These are phyloP conservation scores for Apiotrichum veenhuisii DNA, from an alignment of 1,284 basidiomycete genomes.

Conservation along the genomic window DNA sequence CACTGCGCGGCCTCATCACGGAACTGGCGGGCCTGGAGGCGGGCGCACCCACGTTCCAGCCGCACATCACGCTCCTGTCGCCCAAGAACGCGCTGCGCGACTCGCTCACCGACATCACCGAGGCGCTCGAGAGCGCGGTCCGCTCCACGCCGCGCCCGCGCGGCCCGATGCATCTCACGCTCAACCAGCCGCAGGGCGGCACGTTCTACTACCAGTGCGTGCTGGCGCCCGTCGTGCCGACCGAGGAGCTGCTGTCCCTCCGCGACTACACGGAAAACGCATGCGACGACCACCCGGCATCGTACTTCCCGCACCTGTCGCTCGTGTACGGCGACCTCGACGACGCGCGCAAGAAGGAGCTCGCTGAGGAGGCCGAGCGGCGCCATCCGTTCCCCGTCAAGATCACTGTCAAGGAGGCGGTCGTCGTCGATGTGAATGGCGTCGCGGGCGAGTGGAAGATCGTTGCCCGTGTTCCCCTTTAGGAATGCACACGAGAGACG, in stretches of 20 bases:
- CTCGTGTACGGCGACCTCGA: slow-evolving; percentile 34
- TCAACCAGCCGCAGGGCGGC: not conserved
- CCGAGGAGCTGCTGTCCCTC: slow-evolving; percentile 18
- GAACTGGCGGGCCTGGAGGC: slow-evolving; percentile 14
- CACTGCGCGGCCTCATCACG: slow-evolving; percentile 16
- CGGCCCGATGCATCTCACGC: slow-evolving; percentile 5
- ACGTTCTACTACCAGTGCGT: slow-evolving; percentile 37
- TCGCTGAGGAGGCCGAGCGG: slow-evolving; percentile 18
- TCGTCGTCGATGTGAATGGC: slow-evolving; percentile 16
- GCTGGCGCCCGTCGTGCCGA: slow-evolving; percentile 27
- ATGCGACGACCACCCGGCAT: slow-evolving; percentile 3
- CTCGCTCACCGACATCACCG: not conserved
- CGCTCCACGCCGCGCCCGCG: not conserved
- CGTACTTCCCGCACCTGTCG: slow-evolving; percentile 40
- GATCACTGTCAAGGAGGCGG: slow-evolving; percentile 8
- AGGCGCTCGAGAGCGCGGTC: slow-evolving; percentile 2
- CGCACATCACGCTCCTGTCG: slow-evolving; percentile 36
- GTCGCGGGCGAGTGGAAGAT: slow-evolving; percentile 21
- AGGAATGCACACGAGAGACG: not conserved
- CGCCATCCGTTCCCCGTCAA: not conserved
- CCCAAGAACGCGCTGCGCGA: slow-evolving; percentile 12
- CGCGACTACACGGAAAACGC: slow-evolving; percentile 6
- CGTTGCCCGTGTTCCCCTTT: slow-evolving; percentile 9
- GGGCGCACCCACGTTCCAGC: slow-evolving; percentile 26
- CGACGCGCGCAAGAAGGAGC: slow-evolving; percentile 19